Evolutionary conservation across 352 stramenopile species (phyloP), one percentile per base, ranked within the genome.

Genomic region (Globisporangium paddicum): DNA sequence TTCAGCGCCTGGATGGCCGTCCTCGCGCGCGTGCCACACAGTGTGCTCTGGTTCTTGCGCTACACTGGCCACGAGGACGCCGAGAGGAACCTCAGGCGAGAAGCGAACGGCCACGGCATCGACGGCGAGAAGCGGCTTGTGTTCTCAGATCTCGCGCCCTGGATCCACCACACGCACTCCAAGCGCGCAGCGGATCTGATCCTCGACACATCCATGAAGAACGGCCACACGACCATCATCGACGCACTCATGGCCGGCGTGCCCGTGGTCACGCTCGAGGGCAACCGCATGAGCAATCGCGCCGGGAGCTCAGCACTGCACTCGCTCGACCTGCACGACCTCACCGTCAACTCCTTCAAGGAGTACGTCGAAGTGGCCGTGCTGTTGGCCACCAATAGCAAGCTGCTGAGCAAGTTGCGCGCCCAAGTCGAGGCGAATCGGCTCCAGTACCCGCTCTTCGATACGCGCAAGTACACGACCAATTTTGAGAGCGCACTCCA

Each of bases 1-100:
- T 95, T 93, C 62, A 64, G 62, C 16, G 77, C 76, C 16, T 96
- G 85, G 85, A 93, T 92, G 83, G 66, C 80, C 32, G 88, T 94
- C 42, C 46, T 96, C 21, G 52, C 60, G 5, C 79, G 80, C 32
- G 75, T 93, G n/a, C 82, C 85, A 0, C 63, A 54, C 2, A 82
- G 79, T 5, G 72, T 90, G n/a, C 74, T 96, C 60, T 86, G 82
- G 71, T 93, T 95, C 38, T 63, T 90, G 16, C 55, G 83, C 34
- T 89, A 93, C 56, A 56, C 66, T 18, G 82, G 80, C 14, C 60
- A 82, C 52, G 71, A 73, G 28, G 69, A 71, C 13, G 82, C 77
- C 0, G 69, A 73, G 21, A 47, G 30, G 19, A 83, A 87, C 18
- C 68, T 93, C 11, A 65, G 68, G 25, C 55, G 62, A 2, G 78